Base-by-base conservation (phyloP, 805 yeast species). In the Wickerhamiella allomyrinae region DNA sequence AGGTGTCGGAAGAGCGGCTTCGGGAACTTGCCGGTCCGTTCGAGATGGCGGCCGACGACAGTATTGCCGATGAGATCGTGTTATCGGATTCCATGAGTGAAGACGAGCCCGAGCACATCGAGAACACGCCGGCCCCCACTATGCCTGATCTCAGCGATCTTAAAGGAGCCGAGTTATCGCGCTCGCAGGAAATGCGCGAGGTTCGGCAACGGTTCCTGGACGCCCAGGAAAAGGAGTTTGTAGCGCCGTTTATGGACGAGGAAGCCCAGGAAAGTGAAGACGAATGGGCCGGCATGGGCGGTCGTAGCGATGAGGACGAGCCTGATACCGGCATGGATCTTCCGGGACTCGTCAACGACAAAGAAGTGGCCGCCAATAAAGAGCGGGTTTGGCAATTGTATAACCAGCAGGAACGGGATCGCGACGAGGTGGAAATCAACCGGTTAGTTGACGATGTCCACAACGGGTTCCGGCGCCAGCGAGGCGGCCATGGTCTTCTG, bases 201-300 rank as follows among this genome's bases (percentile, higher is more conserved):
- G 42, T 49, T 2, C 44, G 49, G 13, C 24, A 24, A 11, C 40
- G 48, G 17, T 42, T 29, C 34, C 41, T 37, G 3, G 36, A 29
- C 3, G 41, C 44, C 14, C 45, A 39, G 23, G 41, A 36, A n/a
- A 29, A 29, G 17, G 35, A 31, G 31, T n/a, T n/a, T 20, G 14
- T 9, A 2, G 20, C 29, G 7, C 35, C 34, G 20, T 43, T 42
- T 23, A 36, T 52, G 2, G 56, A 52, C 19, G 47, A 39, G 22
- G 48, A 52, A 41, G 56, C 56, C 17, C 51, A 49, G 31, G 54
- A 50, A 27, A 49, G 53, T 25, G 55, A 50, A 7, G 55, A 50
- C 15, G 55, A 50, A 21, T 46, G 44, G 34, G 44, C 43, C 9
- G 46, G 44, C 7, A 43, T 45, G 8, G 48, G 47, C 2, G 34